Evolutionary conservation across 1,284 basidiomycete genomes (phyloP).

Genomic region (Ceratobasidium sp.): DNA sequence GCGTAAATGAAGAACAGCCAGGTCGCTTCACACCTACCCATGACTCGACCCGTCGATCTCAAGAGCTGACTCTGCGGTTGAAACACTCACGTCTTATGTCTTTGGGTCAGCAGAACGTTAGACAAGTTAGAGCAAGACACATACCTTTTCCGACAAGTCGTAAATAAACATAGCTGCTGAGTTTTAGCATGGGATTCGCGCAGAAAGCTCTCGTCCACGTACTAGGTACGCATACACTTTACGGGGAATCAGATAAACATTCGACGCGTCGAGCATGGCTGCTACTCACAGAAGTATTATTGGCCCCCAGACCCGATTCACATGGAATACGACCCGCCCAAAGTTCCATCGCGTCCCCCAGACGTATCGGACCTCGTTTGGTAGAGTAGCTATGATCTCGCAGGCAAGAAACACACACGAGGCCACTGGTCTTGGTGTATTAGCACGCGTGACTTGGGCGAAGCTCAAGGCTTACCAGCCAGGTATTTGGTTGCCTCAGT

Average conservation of each 20-base stretch:
- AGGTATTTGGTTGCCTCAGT: background rate
- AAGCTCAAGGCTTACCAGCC: background rate
- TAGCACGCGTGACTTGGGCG: background rate
- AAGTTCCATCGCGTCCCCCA: constrained; percentile 26
- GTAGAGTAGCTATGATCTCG: constrained; percentile 14
- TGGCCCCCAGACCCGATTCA: constrained; percentile 13
- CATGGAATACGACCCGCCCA: constrained; percentile 32
- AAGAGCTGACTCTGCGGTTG: background rate
- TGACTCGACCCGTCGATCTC: background rate
- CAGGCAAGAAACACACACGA: constrained; percentile 1
- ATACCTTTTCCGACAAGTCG: constrained; percentile 8
- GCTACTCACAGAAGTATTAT: constrained; percentile 20
- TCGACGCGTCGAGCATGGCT: background rate
- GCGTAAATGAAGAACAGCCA: background rate
- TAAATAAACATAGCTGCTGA: constrained; percentile 14
- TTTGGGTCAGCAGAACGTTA: background rate
- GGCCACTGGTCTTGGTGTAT: background rate
- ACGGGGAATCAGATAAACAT: background rate
- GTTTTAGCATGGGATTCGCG: background rate
- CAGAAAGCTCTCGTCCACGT: background rate
- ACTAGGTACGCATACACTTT: constrained; percentile 20
- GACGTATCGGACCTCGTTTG: background rate
- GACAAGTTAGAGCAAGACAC: too few species aligned
- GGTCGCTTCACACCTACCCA: background rate
- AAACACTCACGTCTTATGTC: background rate